phyloP scores from a whole-genome alignment of 805 yeast genomes.

The Debaryomyces tyrocola region DNA sequence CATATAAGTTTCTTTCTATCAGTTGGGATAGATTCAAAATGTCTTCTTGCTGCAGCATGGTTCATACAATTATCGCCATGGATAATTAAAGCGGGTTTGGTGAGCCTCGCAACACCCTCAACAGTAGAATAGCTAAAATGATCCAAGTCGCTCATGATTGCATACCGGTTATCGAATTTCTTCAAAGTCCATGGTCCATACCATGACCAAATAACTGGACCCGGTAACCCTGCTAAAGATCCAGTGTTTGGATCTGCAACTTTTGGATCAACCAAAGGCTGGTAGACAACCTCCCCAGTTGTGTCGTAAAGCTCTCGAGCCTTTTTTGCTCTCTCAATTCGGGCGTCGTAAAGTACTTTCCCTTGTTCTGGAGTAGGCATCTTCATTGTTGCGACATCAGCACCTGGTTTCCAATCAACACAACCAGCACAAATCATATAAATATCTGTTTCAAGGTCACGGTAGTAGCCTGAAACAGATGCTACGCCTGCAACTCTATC shows the following conservation, averaged over 20 bases:
- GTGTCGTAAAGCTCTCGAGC: neutral
- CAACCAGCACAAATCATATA: constrained; percentile 1
- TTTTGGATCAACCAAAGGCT: neutral
- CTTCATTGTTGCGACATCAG: neutral
- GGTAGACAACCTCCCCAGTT: constrained; percentile 2
- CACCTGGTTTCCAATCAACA: neutral
- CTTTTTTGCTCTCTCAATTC: constrained; percentile 1
- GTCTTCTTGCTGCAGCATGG: too few species aligned
- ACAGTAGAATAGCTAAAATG: constrained; percentile 1
- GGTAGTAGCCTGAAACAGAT: constrained; percentile 1
- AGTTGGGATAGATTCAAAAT: too few species aligned
- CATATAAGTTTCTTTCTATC: too few species aligned
- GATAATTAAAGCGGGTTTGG: neutral
- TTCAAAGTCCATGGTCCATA: constrained; percentile 3
- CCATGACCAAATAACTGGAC: constrained; percentile 2
- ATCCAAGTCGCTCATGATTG: constrained; percentile 1
- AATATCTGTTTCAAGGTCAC: constrained; percentile 2
- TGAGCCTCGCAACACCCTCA: neutral
- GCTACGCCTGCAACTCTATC: constrained; percentile 2
- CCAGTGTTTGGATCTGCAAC: neutral
- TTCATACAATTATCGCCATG: too few species aligned
- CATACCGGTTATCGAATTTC: neutral
- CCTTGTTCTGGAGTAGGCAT: neutral
- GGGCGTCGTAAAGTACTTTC: neutral
- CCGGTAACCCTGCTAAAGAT: constrained; percentile 2